A percentile compares a stretch with the other conserved stretches of the same genome.
Conservation (phyloP, 2,329 filamentous ascomycete genomes). For the Fusarium austroafricanum region DNA sequence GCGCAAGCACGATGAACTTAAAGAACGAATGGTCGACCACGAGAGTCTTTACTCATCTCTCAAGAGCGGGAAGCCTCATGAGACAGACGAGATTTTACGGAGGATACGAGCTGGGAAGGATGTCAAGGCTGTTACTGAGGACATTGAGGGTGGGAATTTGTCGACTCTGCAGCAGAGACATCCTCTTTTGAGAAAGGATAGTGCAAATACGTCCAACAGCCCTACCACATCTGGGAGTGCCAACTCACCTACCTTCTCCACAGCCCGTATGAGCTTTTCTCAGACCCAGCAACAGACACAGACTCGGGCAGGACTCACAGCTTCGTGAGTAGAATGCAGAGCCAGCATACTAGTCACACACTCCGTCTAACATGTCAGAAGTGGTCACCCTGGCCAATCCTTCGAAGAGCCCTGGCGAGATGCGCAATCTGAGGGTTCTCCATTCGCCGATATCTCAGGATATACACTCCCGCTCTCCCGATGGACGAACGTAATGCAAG, state of each 20-base stretch:
- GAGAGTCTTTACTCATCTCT: constrained; percentile 22
- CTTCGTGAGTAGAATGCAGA: constrained; percentile 11
- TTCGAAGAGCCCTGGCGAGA: constrained; percentile 18
- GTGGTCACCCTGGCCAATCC: background rate
- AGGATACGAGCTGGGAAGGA: constrained; percentile 26
- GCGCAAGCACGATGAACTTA: constrained; percentile 23
- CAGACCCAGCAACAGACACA: background rate
- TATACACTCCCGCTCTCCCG: constrained; percentile 22
- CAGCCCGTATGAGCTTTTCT: background rate
- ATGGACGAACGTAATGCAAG: constrained; percentile 21
- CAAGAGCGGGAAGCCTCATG: constrained; percentile 7
- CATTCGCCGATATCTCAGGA: constrained; percentile 8
- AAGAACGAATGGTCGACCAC: constrained; percentile 5
- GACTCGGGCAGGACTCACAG: constrained; percentile 5
- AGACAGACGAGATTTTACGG: constrained; percentile 26
- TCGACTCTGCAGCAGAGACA: background rate
- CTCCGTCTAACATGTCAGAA: constrained; percentile 1
- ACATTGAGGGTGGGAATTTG: background rate
- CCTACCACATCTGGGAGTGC: constrained; percentile 1
- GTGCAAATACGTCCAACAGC: constrained; percentile 5
- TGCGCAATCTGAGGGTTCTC: constrained; percentile 2
- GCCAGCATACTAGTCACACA: background rate
- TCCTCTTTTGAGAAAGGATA: constrained; percentile 1
- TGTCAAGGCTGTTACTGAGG: constrained; percentile 11
- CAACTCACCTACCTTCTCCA: background rate